phyloP scores from a whole-genome alignment of 331 rosid species.

The Pyracantha coccinea region DNA sequence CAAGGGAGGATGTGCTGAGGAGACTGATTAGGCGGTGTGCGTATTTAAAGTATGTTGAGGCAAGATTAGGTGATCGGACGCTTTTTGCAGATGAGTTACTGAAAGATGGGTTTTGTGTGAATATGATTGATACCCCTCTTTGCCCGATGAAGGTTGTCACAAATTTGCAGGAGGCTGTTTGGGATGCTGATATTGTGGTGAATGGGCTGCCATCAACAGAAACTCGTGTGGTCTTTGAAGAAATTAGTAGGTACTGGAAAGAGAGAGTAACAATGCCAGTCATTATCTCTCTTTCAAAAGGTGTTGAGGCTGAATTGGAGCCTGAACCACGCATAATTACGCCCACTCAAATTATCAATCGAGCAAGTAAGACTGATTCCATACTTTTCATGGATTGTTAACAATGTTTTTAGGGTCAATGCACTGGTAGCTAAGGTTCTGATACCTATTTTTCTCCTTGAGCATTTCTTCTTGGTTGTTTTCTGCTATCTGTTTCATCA shows the following conservation, averaged over 20 bases:
- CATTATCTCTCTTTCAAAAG: slow-evolving; percentile 80
- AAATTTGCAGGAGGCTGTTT: slow-evolving; percentile 89
- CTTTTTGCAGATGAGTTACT: slow-evolving; percentile 82
- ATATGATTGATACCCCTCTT: slow-evolving; percentile 86
- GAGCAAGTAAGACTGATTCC: slow-evolving; percentile 56
- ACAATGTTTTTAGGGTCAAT: neutral
- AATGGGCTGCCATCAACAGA: slow-evolving; percentile 89
- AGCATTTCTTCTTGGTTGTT: neutral
- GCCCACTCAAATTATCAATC: slow-evolving; percentile 81
- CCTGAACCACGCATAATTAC: slow-evolving; percentile 69
- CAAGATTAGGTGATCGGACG: slow-evolving; percentile 69
- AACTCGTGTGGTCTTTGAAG: slow-evolving; percentile 60
- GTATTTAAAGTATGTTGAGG: slow-evolving; percentile 84
- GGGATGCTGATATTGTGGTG: slow-evolving; percentile 90
- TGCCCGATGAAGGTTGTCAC: slow-evolving; percentile 90
- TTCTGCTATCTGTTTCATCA: neutral
- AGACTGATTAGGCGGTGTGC: slow-evolving; percentile 83
- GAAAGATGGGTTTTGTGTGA: slow-evolving; percentile 90
- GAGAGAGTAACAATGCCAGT: slow-evolving; percentile 70
- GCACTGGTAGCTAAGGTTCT: neutral
- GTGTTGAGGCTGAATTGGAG: slow-evolving; percentile 81
- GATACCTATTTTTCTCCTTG: neutral
- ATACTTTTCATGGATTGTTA: neutral
- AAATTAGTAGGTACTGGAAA: slow-evolving; percentile 76
- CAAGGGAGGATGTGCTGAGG: slow-evolving; percentile 84